Base-by-base conservation (phyloP, 352 stramenopile genomes). In the Pythium apleroticum region DNA sequence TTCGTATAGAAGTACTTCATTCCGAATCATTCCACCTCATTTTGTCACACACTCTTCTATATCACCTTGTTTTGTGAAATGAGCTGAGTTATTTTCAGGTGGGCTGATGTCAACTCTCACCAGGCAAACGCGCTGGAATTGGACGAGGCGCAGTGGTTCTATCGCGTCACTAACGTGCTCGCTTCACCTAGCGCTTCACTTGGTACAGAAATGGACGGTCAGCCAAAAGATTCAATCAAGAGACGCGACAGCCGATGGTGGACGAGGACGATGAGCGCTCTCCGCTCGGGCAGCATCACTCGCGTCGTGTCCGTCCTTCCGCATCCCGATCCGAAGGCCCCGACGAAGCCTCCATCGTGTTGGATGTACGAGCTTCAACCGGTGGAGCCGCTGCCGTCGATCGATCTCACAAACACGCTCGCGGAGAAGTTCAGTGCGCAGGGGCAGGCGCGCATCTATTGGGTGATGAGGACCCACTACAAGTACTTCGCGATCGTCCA, bases 351-450 rank as follows among this genome's bases (percentile, higher is more conserved):
- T n/a, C n/a, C n/a, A n/a, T 8, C 48, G 1, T 4, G 14, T 17
- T 14, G 22, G 48, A 25, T 6, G 6, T 57, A 45, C 11, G 25
- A 53, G 10, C 41, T 61, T 6, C 41, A 25, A 14, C 24, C 37
- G 10, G 22, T 30, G 17, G 3, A 25, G 6, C 37, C 37, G 9
- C 22, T 61, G 37, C 24, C 55, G 37, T 53, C 39, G 24, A 24
- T 61, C 37, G 41, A 52, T 27, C 55, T 61, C 55, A 41, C 41
- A 4, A 27, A 35, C 35, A 48, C 53, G 11, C 30, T 58, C 22
- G 17, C 17, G 30, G 30, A 12, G 33, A 30, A 33, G 30, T n/a
- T 59, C 7, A 20, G 53, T 7, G 12, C 17, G 9, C 24, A 3
- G 5, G 11, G 31, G 33, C 31, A 20, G 4, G 9, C 31, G 19